Evolutionary conservation across 1,139 yeast genomes (phyloP).

Genomic region (Trichomonascaceae sp.): DNA sequence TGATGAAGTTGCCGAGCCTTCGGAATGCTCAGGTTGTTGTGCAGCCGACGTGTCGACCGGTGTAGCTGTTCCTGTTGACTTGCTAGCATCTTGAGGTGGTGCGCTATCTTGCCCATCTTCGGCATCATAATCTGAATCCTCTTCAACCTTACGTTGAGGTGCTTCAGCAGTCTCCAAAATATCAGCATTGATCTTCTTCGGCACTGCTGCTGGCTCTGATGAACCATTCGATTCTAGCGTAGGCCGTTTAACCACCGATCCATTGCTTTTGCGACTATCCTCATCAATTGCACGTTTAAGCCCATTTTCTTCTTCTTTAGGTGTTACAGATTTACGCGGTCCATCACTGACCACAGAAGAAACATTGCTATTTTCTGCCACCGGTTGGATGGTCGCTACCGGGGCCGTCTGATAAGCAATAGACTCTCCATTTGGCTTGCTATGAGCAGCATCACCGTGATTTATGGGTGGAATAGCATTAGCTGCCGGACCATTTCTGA

Average conservation of each 20-base stretch:
- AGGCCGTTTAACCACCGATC: background rate
- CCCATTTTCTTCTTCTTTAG: background rate
- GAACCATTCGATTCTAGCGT: slow-evolving; percentile 2
- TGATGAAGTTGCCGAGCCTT: slow-evolving; percentile 7
- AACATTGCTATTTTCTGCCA: background rate
- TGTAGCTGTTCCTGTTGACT: background rate
- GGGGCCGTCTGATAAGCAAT: background rate
- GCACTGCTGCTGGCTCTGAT: background rate
- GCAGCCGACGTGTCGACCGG: background rate
- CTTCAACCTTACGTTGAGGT: slow-evolving; percentile 71
- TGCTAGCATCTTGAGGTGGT: background rate
- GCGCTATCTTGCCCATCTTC: slow-evolving; percentile 35
- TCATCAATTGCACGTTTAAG: slow-evolving; percentile 6
- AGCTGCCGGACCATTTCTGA: slow-evolving; percentile 3
- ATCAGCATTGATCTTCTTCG: slow-evolving; percentile 2
- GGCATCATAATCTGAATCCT: slow-evolving; percentile 80
- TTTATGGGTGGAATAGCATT: slow-evolving; percentile 7
- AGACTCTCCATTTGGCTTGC: background rate
- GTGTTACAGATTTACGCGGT: background rate
- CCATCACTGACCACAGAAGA: background rate
- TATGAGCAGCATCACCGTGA: background rate
- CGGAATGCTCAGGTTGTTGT: background rate
- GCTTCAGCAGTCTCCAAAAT: slow-evolving; percentile 43
- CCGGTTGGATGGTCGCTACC: background rate
- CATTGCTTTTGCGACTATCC: slow-evolving; percentile 1